Conservation (phyloP, 2,329 filamentous ascomycete genomes). For the Metarhizium album region DNA sequence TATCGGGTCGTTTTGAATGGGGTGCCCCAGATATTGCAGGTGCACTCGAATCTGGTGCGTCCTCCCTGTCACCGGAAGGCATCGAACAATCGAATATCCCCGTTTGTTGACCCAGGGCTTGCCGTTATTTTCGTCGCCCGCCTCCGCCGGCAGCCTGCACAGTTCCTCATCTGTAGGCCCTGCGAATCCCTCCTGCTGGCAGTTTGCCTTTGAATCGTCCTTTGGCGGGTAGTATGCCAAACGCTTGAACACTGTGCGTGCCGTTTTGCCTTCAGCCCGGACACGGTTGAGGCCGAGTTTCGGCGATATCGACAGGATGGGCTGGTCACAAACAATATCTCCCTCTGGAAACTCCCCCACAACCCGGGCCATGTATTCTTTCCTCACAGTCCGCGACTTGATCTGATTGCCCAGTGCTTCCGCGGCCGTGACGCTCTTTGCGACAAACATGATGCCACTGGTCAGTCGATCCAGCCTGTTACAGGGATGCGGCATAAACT, state of each 20-base stretch:
- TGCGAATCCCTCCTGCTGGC: slow-evolving; percentile 7
- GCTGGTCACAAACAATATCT: slow-evolving; percentile 84
- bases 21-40: slow-evolving; percentile 85
- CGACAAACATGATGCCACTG: slow-evolving; percentile 96
- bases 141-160: slow-evolving; percentile 12
- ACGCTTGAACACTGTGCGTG: slow-evolving; percentile 82
- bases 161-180: slow-evolving; percentile 10
- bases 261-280: slow-evolving; percentile 83
- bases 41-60: slow-evolving; percentile 95
- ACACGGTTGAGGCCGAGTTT: slow-evolving; percentile 91
- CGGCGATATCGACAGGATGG: slow-evolving; percentile 86
- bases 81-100: slow-evolving; percentile 91
- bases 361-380: slow-evolving; percentile 90
- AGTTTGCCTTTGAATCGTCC: slow-evolving; percentile 7
- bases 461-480: slow-evolving; percentile 91
- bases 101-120: slow-evolving; percentile 43
- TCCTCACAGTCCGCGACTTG: slow-evolving; percentile 69
- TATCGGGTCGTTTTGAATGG: slow-evolving; percentile 95
- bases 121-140: slow-evolving; percentile 10
- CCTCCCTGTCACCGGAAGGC: slow-evolving; percentile 81
- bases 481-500: slow-evolving; percentile 57
- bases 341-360: slow-evolving; percentile 86
- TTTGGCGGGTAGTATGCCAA: slow-evolving; percentile 76
- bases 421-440: slow-evolving; percentile 72
- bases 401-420: slow-evolving; percentile 70